Evolutionary conservation across 2,329 filamentous ascomycete genomes (phyloP).

Genomic region (Aureobasidium sp.): DNA sequence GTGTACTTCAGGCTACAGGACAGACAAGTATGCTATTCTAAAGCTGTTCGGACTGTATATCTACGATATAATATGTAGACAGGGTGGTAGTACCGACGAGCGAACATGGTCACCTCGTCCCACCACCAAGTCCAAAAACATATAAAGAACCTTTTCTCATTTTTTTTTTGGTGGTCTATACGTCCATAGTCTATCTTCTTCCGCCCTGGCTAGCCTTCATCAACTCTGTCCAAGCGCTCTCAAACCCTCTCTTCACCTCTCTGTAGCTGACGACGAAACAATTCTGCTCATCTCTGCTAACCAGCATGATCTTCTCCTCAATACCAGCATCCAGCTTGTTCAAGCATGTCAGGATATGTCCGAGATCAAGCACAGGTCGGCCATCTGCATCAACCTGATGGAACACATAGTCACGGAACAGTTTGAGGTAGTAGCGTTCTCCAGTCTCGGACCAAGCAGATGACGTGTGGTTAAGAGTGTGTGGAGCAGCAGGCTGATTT

Average conservation of each 20-base stretch:
- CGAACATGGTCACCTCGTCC: not conserved
- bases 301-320: conserved; percentile 77
- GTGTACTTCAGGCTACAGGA: too few relatives aligned
- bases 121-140: too few relatives aligned
- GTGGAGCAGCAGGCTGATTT: conserved; percentile 22
- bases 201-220: conserved; percentile 30
- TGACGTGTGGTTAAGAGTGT: conserved; percentile 25
- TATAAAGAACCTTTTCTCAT: not conserved
- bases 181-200: conserved; percentile 12
- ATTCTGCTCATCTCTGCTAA: conserved; percentile 84
- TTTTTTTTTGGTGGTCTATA: conserved; percentile 4
- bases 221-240: conserved; percentile 53
- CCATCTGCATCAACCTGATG: conserved; percentile 86
- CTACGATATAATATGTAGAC: not conserved
- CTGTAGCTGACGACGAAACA: conserved; percentile 83
- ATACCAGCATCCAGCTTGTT: conserved; percentile 89
- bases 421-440: conserved; percentile 82
- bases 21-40: not conserved
- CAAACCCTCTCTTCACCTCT: conserved; percentile 64
- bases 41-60: not conserved
- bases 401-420: conserved; percentile 96
- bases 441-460: conserved; percentile 77
- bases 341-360: conserved; percentile 75
- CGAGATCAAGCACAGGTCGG: conserved; percentile 74
- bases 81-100: not conserved